Conservation (phyloP, 2,329 filamentous ascomycete species). For the Immersiporthe knoxdaviesiana region DNA sequence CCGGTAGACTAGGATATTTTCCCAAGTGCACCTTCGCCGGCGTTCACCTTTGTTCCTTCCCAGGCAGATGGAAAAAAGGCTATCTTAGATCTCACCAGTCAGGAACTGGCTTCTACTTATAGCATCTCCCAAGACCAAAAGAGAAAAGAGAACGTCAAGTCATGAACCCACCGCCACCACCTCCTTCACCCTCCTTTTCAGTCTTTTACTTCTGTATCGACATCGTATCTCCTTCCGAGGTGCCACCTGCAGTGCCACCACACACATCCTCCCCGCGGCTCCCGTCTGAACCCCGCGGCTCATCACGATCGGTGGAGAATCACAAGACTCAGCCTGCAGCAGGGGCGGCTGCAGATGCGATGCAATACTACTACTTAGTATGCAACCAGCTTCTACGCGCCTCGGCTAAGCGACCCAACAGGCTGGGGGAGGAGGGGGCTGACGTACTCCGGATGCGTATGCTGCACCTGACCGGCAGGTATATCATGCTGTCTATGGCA, state of each 20-base stretch:
- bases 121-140: not conserved
- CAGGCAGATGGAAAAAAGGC: not conserved
- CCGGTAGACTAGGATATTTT: not conserved
- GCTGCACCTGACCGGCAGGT: slow-evolving; percentile 22
- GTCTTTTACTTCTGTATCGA: not conserved
- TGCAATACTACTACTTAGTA: too few relatives aligned
- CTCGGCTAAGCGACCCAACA: slow-evolving; percentile 15
- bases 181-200: not conserved
- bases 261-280: not conserved
- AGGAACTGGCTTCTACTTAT: not conserved
- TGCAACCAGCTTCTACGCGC: not conserved
- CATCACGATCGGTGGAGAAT: slow-evolving; percentile 3
- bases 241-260: not conserved
- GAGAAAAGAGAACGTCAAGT: not conserved
- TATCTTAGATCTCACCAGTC: not conserved
- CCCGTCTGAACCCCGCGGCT: slow-evolving; percentile 5
- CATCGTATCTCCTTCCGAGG: not conserved
- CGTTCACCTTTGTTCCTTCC: not conserved
- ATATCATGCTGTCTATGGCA: slow-evolving; percentile 10
- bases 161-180: not conserved
- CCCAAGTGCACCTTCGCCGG: not conserved
- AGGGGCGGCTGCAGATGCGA: slow-evolving; percentile 4
- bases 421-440: not conserved
- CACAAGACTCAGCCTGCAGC: slow-evolving; percentile 5
- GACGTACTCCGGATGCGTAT: slow-evolving; percentile 20